phyloP scores from a whole-genome alignment of 352 stramenopile species.

The Thalassiosira mediterranea region DNA sequence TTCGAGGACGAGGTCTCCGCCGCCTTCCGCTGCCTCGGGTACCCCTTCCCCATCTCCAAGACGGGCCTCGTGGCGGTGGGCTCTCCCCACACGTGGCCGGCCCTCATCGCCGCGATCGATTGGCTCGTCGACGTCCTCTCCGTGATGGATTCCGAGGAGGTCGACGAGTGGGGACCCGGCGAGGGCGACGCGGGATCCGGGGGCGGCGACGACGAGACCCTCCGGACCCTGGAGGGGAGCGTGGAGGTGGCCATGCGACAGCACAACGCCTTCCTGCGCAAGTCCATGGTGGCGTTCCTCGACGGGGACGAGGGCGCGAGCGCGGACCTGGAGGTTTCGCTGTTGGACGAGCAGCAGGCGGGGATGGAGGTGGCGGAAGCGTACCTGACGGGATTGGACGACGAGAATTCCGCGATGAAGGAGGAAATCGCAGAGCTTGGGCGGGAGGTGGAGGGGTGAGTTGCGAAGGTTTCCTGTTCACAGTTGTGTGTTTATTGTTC shows the following conservation, averaged over 20 bases:
- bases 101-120: constrained; percentile 92
- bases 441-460: constrained; percentile 36
- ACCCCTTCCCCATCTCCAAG: constrained; percentile 96
- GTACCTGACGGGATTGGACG: constrained; percentile 62
- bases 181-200: constrained; percentile 85
- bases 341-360: constrained; percentile 69
- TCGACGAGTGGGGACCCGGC: constrained; percentile 40
- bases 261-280: constrained; percentile 94
- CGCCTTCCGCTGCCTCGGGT: constrained; percentile 88
- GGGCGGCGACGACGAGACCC: constrained; percentile 59
- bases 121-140: constrained; percentile 95
- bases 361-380: constrained; percentile 72
- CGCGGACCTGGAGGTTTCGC: constrained; percentile 87
- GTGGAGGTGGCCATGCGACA: constrained; percentile 83
- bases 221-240: constrained; percentile 44
- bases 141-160: constrained; percentile 61
- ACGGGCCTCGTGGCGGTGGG: constrained; percentile 92
- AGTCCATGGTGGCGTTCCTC: constrained; percentile 93
- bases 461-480: too few relatives aligned
- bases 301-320: constrained; percentile 91
- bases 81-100: constrained; percentile 94
- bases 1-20: constrained; percentile 89
- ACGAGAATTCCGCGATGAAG: constrained; percentile 67
- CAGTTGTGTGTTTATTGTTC: too few relatives aligned
- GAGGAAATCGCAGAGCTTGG: constrained; percentile 62